Conservation (phyloP, 352 stramenopile genomes). For the Phytopythium cucurbitacearum region DNA sequence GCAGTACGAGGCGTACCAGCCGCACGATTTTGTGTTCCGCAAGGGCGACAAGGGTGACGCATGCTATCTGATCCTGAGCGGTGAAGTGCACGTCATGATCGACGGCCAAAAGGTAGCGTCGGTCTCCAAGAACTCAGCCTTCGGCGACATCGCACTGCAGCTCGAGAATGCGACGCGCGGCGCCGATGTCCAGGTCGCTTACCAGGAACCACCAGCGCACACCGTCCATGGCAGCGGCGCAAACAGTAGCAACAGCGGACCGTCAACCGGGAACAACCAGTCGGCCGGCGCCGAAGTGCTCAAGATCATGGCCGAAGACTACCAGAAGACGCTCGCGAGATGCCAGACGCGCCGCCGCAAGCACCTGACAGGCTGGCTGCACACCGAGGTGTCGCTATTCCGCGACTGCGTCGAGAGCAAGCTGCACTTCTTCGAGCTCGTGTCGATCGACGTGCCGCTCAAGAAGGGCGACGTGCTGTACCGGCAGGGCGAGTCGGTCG, state of each 20-base stretch:
- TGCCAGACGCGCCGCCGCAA: slow-evolving; percentile 63
- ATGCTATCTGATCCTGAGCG: slow-evolving; percentile 59
- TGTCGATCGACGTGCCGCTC: slow-evolving; percentile 63
- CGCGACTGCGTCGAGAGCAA: slow-evolving; percentile 74
- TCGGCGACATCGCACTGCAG: slow-evolving; percentile 66
- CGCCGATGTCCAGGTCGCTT: slow-evolving; percentile 51
- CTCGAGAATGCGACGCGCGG: slow-evolving; percentile 68
- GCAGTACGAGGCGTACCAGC: slow-evolving; percentile 41
- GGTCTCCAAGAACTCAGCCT: slow-evolving; percentile 56
- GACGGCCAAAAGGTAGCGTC: slow-evolving; percentile 49
- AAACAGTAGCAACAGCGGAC: no score
- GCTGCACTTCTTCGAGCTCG: slow-evolving; percentile 72
- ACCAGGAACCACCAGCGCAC: slow-evolving; percentile 4
- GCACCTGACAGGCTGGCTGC: slow-evolving; percentile 61
- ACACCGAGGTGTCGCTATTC: slow-evolving; percentile 62
- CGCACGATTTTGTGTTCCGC: slow-evolving; percentile 51
- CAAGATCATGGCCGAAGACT: slow-evolving; percentile 67
- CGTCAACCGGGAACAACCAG: slow-evolving; percentile 2
- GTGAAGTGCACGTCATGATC: slow-evolving; percentile 66
- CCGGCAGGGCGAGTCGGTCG: slow-evolving; percentile 52
- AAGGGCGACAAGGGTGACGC: slow-evolving; percentile 63
- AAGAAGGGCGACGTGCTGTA: slow-evolving; percentile 58
- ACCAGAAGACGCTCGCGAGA: slow-evolving; percentile 62
- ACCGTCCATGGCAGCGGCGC: no score
- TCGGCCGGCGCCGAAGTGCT: slow-evolving; percentile 47